phyloP scores from a whole-genome alignment of 805 yeast genomes.

The Huiozyma naganishii region DNA sequence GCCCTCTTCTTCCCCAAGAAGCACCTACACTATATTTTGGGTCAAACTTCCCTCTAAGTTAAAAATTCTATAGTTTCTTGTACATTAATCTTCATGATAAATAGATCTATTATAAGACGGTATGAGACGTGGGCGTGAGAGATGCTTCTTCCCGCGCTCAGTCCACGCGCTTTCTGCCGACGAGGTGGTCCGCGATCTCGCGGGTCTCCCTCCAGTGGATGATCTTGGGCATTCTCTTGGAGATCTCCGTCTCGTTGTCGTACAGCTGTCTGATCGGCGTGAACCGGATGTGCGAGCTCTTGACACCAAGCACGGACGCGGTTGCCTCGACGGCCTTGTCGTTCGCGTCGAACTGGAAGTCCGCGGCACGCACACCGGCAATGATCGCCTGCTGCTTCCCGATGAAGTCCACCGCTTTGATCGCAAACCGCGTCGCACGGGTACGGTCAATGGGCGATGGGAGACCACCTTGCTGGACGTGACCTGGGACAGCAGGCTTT shows the following conservation, averaged over 20 bases:
- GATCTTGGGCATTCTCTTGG: slow-evolving; percentile 75
- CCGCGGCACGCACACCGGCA: slow-evolving; percentile 23
- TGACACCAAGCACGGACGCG: slow-evolving; percentile 76
- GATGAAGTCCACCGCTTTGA: slow-evolving; percentile 58
- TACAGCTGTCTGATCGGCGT: slow-evolving; percentile 65
- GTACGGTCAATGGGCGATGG: slow-evolving; percentile 75
- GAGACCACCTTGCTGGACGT: slow-evolving; percentile 73
- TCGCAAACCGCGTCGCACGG: slow-evolving; percentile 59
- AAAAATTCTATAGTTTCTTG: background rate
- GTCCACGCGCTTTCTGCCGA: slow-evolving; percentile 46
- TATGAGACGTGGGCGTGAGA: too few relatives aligned
- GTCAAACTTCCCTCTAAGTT: background rate
- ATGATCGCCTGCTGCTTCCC: slow-evolving; percentile 32
- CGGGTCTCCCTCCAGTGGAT: slow-evolving; percentile 75
- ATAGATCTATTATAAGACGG: background rate
- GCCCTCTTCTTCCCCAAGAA: too few relatives aligned
- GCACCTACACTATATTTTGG: too few relatives aligned
- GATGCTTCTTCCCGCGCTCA: background rate
- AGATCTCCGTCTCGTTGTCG: slow-evolving; percentile 77
- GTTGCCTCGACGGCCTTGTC: slow-evolving; percentile 35
- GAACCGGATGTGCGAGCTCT: slow-evolving; percentile 65
- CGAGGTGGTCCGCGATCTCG: slow-evolving; percentile 74
- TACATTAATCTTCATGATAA: background rate
- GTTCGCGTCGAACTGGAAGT: slow-evolving; percentile 21
- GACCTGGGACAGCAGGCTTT: slow-evolving; percentile 76